Evolutionary conservation across 148 eudicot genomes (phyloP), one percentile per base, ranked within the genome.

Genomic region (Selenicereus undatus): DNA sequence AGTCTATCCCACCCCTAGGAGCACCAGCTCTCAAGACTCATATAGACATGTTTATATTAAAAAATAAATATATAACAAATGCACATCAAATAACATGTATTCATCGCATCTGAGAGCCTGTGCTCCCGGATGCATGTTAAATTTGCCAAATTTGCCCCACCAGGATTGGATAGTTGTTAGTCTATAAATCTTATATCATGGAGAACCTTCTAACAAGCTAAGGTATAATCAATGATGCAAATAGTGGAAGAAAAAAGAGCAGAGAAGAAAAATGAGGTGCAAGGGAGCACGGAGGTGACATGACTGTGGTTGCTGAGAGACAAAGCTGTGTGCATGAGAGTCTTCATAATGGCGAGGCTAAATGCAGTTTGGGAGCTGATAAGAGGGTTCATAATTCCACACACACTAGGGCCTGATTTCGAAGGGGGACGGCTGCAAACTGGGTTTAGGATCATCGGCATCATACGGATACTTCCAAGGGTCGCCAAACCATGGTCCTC

Each of bases 351-450:
- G 8, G 81, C 82, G 11, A 84, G 82, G 82, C 8, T 85, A 42
- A 87, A 79, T 81, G 92, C 91, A 24, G 66, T 77, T 3, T 91
- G 93, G 94, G 91, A 92, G 87, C 60, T 91, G 32, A 79, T 89
- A 26, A 87, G 95, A 79, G 88, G 93, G 75, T 87, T 89, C 82
- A 70, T 86, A 11, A 88, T 91, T 50, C 64, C 82, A 11, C 69
- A 68, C 42, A 74, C 75, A 17, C 83, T 72, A 17, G 95, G 94
- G 71, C 81, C 85, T 24, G 89, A 88, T 2, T 92, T 86, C 81
- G 82, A 73, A 82, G 95, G 91, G 82, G 82, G 89, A 36, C 81
- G 81, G 80, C 11, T 84, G 16, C 88, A 84, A 4, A 72, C 45
- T 35, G 36, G 76, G 50, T 10, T 81, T 12, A 84, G 94, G 76